A percentile compares a stretch with the other conserved stretches of the same genome.
These are phyloP conservation scores for Zoysia pacifica DNA, from an alignment of 176 grass and related monocot genomes.

Conservation along the genomic window DNA sequence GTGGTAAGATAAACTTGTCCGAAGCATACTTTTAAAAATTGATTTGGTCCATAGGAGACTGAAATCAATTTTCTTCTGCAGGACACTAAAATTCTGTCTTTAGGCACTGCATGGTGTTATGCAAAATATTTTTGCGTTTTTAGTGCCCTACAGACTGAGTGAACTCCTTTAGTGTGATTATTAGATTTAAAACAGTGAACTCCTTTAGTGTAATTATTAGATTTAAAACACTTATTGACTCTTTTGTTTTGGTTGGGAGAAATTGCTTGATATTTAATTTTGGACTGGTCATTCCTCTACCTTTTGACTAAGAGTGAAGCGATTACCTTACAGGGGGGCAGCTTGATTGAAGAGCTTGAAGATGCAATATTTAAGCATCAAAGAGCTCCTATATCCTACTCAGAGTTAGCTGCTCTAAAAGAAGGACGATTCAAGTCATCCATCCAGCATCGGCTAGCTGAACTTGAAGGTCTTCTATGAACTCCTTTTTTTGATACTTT, in stretches of 20 bases:
- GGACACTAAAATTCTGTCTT: background rate
- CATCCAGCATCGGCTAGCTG: constrained; percentile 78
- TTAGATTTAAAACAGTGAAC: no score
- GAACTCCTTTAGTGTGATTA: background rate
- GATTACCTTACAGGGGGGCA: constrained; percentile 46
- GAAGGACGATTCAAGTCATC: constrained; percentile 76
- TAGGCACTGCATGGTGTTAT: background rate
- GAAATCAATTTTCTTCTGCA: background rate
- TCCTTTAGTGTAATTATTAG: no score
- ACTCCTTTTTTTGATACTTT: background rate
- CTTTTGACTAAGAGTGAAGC: constrained; percentile 28
- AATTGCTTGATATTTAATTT: constrained; percentile 17
- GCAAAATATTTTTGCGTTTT: background rate
- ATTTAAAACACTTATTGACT: background rate
- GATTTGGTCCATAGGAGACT: no score
- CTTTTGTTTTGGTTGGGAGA: constrained; percentile 5
- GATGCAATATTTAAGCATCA: constrained; percentile 71
- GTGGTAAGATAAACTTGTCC: no score
- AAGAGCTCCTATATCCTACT: constrained; percentile 57
- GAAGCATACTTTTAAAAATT: no score
- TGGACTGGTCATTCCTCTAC: background rate
- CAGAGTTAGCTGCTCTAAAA: constrained; percentile 60
- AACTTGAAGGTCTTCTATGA: constrained; percentile 81
- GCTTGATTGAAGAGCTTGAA: constrained; percentile 83
- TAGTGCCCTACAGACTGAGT: background rate